A percentile compares a stretch with the other conserved stretches of the same genome.
Evolutionary conservation across 805 yeast genomes (phyloP).

Genomic region (Starmerella roubikii): DNA sequence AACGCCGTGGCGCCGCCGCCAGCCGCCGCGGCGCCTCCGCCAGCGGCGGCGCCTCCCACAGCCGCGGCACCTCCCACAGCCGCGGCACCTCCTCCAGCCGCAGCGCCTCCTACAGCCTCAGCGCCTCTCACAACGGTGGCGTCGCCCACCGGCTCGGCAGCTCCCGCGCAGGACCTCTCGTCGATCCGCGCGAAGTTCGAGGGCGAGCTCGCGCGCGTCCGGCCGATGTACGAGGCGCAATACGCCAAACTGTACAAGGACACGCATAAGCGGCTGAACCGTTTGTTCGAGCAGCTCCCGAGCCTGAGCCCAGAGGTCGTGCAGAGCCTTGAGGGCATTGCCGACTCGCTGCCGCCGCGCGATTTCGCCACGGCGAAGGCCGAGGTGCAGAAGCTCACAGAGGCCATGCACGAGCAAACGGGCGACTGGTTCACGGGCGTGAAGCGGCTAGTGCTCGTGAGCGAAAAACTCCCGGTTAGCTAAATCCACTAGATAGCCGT

Average conservation of each 20-base stretch:
- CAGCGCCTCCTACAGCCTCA: conserved; percentile 13
- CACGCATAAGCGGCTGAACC: conserved; percentile 65
- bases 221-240: conserved; percentile 63
- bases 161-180: background rate
- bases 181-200: conserved; percentile 30
- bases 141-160: conserved; percentile 4
- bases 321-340: conserved; percentile 38
- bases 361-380: conserved; percentile 49
- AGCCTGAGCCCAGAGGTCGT: conserved; percentile 51
- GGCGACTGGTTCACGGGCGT: conserved; percentile 93
- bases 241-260: conserved; percentile 62
- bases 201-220: conserved; percentile 43
- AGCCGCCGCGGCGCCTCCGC: conserved; percentile 13
- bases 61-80: conserved; percentile 1
- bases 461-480: conserved; percentile 22
- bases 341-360: conserved; percentile 36
- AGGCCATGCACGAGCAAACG: conserved; percentile 54
- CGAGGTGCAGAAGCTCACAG: conserved; percentile 39
- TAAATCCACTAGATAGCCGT: too few relatives aligned
- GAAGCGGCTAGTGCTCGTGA: conserved; percentile 67
- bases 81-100: conserved; percentile 17
- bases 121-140: conserved; percentile 23
- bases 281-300: conserved; percentile 66
- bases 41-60: conserved; percentile 11
- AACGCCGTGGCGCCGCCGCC: conserved; percentile 7